phyloP scores from a whole-genome alignment of 768 basidiomycete species.

The Lentinula sp. region DNA sequence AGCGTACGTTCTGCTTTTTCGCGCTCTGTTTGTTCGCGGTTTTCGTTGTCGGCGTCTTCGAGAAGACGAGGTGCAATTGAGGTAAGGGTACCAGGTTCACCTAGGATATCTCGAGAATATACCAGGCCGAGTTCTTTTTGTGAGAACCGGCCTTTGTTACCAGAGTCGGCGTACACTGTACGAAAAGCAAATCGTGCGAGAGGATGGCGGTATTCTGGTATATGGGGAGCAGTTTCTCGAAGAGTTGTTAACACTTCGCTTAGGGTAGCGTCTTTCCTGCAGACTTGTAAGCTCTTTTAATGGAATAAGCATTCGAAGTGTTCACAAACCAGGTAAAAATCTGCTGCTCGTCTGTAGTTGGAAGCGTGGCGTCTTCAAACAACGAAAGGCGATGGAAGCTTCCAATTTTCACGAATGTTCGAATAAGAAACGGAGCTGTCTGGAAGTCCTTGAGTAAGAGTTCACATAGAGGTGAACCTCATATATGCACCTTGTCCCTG shows the following conservation, averaged over 20 bases:
- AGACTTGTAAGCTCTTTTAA: background rate
- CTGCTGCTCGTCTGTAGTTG: constrained; percentile 78
- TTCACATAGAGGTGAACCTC: background rate
- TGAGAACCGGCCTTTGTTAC: constrained; percentile 63
- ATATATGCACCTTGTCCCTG: constrained; percentile 3
- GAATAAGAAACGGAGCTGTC: constrained; percentile 79
- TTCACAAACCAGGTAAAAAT: constrained; percentile 66
- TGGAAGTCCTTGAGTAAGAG: constrained; percentile 16
- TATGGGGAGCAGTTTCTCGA: constrained; percentile 61
- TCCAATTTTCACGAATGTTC: constrained; percentile 79
- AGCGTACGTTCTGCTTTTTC: constrained; percentile 65
- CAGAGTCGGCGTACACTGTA: constrained; percentile 70
- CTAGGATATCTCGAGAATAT: constrained; percentile 79
- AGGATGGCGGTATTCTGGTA: constrained; percentile 73
- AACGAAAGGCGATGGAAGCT: constrained; percentile 66
- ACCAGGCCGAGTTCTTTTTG: constrained; percentile 79
- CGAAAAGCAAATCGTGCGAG: constrained; percentile 79
- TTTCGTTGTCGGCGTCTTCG: constrained; percentile 36
- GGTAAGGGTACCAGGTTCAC: constrained; percentile 64
- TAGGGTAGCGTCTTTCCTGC: constrained; percentile 79
- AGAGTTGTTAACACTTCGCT: constrained; percentile 75
- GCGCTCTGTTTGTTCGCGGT: constrained; percentile 32
- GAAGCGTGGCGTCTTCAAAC: constrained; percentile 74
- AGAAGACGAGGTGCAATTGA: constrained; percentile 54
- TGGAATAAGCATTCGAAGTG: background rate